phyloP scores from a whole-genome alignment of 139 green algal species.

The Chlorella sp. region DNA sequence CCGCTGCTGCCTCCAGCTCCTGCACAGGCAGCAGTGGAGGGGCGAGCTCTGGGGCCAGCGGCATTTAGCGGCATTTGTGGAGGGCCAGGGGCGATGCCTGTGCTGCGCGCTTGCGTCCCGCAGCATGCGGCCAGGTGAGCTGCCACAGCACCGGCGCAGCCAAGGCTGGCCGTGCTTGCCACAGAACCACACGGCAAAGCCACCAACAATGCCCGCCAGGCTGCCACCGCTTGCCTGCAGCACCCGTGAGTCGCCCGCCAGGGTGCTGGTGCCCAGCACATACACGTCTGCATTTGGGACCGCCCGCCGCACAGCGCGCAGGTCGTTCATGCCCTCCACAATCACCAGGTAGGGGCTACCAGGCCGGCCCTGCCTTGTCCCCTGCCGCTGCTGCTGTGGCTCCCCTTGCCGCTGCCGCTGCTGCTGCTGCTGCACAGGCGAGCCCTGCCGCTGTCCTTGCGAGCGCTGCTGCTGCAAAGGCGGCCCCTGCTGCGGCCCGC shows the following conservation, averaged over 20 bases:
- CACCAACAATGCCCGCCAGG: too few relatives aligned
- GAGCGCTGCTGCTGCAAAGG: not conserved
- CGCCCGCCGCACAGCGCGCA: slow-evolving; percentile 24
- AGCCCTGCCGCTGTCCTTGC: too few relatives aligned
- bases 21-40: not conserved
- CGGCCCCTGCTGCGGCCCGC: not conserved
- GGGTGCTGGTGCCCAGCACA: slow-evolving; percentile 14
- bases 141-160: too few relatives aligned
- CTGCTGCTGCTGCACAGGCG: not conserved
- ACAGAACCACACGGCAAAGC: not conserved
- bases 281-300: slow-evolving; percentile 7
- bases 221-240: not conserved
- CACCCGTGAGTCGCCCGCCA: not conserved
- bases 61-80: too few relatives aligned
- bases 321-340: slow-evolving; percentile 50
- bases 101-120: too few relatives aligned
- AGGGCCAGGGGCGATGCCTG: too few relatives aligned
- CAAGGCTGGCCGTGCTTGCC: too few relatives aligned
- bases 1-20: slow-evolving; percentile 4
- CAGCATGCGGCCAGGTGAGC: too few relatives aligned
- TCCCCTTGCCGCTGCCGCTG: not conserved
- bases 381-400: not conserved
- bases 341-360: slow-evolving; percentile 25
- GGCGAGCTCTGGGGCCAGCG: too few relatives aligned
- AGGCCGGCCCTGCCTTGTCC: not conserved